Percentiles rank a stretch among this genome's conserved stretches.
Evolutionary conservation across 805 yeast genomes (phyloP).

Genomic region (Yarrowia sp.): DNA sequence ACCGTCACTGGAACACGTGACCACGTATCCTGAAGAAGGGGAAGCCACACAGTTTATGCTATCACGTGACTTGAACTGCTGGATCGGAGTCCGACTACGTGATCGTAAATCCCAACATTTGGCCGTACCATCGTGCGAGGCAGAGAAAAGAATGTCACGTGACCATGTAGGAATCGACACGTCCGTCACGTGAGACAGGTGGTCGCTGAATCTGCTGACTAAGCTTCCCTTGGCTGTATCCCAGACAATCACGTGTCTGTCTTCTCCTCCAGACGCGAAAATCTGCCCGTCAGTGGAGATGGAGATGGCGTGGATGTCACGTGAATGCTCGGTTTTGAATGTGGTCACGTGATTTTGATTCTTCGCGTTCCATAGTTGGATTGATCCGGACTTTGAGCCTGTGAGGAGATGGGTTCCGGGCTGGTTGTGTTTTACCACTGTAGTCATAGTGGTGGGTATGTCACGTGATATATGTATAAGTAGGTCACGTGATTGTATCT

Average conservation of each 20-base stretch:
- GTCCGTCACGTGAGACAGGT: neutral
- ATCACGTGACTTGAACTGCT: conserved; percentile 40
- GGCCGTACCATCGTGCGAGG: conserved; percentile 38
- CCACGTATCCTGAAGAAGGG: conserved; percentile 28
- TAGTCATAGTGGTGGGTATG: neutral
- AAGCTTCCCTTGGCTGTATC: conserved; percentile 35
- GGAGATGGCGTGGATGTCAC: neutral
- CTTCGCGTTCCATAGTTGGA: conserved; percentile 10
- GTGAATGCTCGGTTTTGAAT: neutral
- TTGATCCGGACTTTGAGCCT: neutral
- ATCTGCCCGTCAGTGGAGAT: neutral
- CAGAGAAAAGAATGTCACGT: conserved; percentile 39
- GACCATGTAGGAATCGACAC: conserved; percentile 13
- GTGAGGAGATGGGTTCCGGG: neutral
- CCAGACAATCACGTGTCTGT: conserved; percentile 37
- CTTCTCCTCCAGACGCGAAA: conserved; percentile 40
- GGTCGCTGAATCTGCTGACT: conserved; percentile 30
- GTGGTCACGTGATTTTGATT: conserved; percentile 3
- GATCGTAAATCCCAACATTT: conserved; percentile 40
- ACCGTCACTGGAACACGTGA: conserved; percentile 41
- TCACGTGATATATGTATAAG: neutral
- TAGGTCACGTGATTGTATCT: neutral
- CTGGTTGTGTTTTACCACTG: neutral
- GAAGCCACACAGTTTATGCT: conserved; percentile 35
- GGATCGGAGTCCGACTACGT: conserved; percentile 38